A percentile compares a stretch with the other conserved stretches of the same genome.
These are phyloP conservation scores for Licmophora abbreviata DNA, from an alignment of 108 stramenopile genomes.

Conservation along the genomic window DNA sequence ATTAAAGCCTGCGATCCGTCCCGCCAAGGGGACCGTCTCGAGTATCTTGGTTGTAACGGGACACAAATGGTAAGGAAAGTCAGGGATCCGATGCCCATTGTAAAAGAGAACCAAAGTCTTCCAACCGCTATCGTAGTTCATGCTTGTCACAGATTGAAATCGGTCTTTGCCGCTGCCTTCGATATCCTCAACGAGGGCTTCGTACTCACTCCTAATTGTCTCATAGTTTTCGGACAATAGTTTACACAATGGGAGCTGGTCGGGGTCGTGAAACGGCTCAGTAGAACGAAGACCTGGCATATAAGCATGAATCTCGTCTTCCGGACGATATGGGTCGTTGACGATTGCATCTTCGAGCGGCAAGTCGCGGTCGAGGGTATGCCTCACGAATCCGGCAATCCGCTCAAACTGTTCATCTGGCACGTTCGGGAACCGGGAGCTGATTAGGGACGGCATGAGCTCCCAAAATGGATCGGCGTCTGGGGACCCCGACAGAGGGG, in stretches of 20 bases:
- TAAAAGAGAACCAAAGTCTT: conserved; percentile 77
- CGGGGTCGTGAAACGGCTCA: conserved; percentile 63
- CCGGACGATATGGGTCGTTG: conserved; percentile 49
- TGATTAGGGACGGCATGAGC: conserved; percentile 64
- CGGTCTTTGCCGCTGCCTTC: conserved; percentile 37
- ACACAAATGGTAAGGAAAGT: conserved; percentile 81
- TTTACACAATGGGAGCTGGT: conserved; percentile 38
- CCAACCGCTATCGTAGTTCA: conserved; percentile 86
- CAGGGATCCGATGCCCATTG: conserved; percentile 78
- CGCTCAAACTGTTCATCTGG: conserved; percentile 48
- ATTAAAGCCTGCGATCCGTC: conserved; percentile 83
- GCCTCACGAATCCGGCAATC: conserved; percentile 64
- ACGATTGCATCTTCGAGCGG: conserved; percentile 46
- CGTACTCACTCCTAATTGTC: conserved; percentile 53
- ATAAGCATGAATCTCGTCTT: conserved; percentile 75
- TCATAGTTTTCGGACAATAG: conserved; percentile 63
- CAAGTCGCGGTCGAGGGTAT: conserved; percentile 29
- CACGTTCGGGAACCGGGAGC: conserved; percentile 55
- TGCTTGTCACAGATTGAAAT: conserved; percentile 77
- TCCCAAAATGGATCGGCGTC: conserved; percentile 76
- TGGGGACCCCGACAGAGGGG: conserved; percentile 22
- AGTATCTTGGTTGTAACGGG: conserved; percentile 72
- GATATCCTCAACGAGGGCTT: conserved; percentile 50
- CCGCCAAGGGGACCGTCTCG: conserved; percentile 73
- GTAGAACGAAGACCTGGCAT: conserved; percentile 62